Evolutionary conservation across 1,139 yeast species (phyloP).

Genomic region (Geotrichum citri-aurantii): DNA sequence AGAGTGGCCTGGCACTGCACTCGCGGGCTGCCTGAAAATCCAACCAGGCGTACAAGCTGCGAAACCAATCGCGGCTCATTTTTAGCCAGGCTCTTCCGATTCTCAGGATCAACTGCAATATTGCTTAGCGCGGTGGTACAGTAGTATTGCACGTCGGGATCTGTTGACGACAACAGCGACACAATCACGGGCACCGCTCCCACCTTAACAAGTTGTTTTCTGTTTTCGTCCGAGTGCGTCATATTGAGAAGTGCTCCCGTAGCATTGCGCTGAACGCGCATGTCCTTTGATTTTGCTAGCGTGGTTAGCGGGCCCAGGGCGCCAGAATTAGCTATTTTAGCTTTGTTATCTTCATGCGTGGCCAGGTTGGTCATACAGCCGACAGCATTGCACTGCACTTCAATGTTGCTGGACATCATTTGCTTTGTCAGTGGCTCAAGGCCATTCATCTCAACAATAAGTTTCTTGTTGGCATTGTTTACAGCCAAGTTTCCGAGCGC

Average conservation of each 20-base stretch:
- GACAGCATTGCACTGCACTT: conserved; percentile 97
- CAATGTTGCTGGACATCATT: conserved; percentile 95
- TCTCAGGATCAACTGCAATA: conserved; percentile 92
- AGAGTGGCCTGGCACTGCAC: conserved; percentile 98
- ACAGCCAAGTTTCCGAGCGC: conserved; percentile 97
- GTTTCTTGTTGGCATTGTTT: conserved; percentile 84
- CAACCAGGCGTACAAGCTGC: conserved; percentile 86
- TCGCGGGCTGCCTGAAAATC: conserved; percentile 75
- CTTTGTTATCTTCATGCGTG: conserved; percentile 96
- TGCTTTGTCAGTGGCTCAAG: conserved; percentile 92
- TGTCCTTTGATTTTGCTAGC: conserved; percentile 87
- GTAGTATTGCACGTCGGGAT: conserved; percentile 96
- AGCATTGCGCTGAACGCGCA: conserved; percentile 95
- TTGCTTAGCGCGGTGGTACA: conserved; percentile 96
- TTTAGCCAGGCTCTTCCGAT: conserved; percentile 80
- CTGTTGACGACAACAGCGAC: conserved; percentile 74
- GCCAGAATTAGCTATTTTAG: conserved; percentile 94
- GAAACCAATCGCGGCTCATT: conserved; percentile 89
- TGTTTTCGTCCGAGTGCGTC: conserved; percentile 96
- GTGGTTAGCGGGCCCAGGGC: conserved; percentile 91
- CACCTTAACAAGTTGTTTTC: conserved; percentile 94
- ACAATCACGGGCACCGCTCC: conserved; percentile 98
- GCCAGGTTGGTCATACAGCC: conserved; percentile 98
- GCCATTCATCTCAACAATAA: conserved; percentile 98
- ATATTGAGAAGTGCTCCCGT: conserved; percentile 95